phyloP scores from a whole-genome alignment of 768 basidiomycete genomes.

The Ramaria sp. region DNA sequence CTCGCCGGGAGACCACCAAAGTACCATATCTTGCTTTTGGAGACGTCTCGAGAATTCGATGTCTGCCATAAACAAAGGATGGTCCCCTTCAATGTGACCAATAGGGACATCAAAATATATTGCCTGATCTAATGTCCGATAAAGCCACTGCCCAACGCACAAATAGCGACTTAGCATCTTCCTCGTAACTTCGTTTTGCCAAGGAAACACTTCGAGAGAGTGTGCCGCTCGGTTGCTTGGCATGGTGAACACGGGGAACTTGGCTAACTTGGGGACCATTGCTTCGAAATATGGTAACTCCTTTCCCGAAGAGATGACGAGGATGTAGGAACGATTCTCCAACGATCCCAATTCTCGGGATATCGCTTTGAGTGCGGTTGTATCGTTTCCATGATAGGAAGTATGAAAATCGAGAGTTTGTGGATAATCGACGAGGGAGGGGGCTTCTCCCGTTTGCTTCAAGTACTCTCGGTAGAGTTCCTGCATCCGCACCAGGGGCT shows the following conservation, averaged over 20 bases:
- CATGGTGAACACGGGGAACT: conserved; percentile 86
- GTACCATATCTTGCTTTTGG: conserved; percentile 75
- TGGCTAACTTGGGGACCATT: conserved; percentile 54
- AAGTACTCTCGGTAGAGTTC: conserved; percentile 60
- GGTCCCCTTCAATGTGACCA: conserved; percentile 87
- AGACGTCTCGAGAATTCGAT: conserved; percentile 84
- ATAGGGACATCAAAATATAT: conserved; percentile 89
- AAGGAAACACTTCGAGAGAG: conserved; percentile 73
- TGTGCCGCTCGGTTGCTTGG: conserved; percentile 67
- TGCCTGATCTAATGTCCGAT: conserved; percentile 66
- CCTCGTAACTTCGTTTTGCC: conserved; percentile 73
- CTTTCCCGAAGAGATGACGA: conserved; percentile 81
- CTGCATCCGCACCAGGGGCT: conserved; percentile 66
- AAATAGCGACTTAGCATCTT: conserved; percentile 84
- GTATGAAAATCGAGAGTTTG: conserved; percentile 27
- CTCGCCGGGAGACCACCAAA: conserved; percentile 94
- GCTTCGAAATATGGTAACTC: conserved; percentile 76
- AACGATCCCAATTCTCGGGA: conserved; percentile 75
- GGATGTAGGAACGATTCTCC: conserved; percentile 59
- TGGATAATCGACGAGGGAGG: conserved; percentile 52
- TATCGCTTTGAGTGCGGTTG: conserved; percentile 73
- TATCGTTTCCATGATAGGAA: conserved; percentile 69
- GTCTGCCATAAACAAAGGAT: conserved; percentile 79
- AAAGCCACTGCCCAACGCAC: conserved; percentile 65
- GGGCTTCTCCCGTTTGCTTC: conserved; percentile 30